phyloP scores from a whole-genome alignment of 208 protist genomes.

The Endotrypanum monterogeii region DNA sequence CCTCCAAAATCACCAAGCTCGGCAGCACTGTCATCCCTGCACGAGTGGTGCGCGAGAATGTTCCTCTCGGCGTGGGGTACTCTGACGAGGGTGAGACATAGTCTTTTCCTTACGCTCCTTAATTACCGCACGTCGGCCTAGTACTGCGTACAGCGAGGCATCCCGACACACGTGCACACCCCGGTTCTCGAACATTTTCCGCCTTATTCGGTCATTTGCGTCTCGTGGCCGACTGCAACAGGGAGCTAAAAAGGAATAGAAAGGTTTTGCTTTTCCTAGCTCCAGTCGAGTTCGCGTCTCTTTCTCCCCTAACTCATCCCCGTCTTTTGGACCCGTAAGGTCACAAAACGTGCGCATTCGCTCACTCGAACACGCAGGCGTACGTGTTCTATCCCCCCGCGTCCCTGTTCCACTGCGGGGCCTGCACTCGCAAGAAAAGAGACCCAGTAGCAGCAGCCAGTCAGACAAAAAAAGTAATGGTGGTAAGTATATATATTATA shows the following conservation, averaged over 20 bases:
- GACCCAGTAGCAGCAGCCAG: too few relatives aligned
- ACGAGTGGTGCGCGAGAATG: constrained; percentile 56
- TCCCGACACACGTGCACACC: not conserved
- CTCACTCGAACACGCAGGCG: not conserved
- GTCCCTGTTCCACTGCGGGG: too few relatives aligned
- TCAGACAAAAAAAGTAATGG: too few relatives aligned
- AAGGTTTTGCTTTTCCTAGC: too few relatives aligned
- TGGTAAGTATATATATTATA: constrained; percentile 4
- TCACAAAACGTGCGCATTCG: not conserved
- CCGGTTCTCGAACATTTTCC: too few relatives aligned
- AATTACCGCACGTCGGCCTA: not conserved
- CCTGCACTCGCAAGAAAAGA: too few relatives aligned
- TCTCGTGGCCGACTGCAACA: not conserved
- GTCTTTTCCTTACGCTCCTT: not conserved
- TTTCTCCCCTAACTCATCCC: too few relatives aligned
- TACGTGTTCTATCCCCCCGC: not conserved
- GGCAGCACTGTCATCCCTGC: constrained; percentile 60
- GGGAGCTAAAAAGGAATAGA: too few relatives aligned
- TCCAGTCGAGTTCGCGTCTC: too few relatives aligned
- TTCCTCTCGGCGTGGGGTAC: constrained; percentile 22
- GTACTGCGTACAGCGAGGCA: not conserved
- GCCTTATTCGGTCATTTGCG: not conserved
- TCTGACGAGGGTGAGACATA: constrained; percentile 27
- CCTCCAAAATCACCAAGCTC: constrained; percentile 79
- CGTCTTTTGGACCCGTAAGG: not conserved